These are phyloP conservation scores for Apiospora hydei DNA, from an alignment of 2,329 filamentous ascomycete species.

Conservation along the genomic window DNA sequence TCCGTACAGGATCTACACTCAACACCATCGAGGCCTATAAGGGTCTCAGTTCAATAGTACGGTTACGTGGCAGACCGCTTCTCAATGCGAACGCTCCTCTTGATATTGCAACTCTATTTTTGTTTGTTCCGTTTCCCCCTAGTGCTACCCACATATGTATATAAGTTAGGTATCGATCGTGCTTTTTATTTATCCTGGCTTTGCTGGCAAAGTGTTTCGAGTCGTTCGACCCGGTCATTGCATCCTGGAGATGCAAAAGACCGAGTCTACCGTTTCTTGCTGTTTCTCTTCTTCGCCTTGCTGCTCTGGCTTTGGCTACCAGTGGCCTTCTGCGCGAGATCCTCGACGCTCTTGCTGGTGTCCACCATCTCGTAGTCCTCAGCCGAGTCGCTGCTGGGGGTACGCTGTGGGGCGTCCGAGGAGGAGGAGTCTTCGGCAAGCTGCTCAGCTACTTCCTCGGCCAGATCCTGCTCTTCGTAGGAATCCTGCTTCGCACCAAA, in stretches of 20 bases:
- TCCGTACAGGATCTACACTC: neutral
- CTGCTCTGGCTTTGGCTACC: constrained; percentile 52
- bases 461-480: constrained; percentile 43
- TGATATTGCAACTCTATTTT: neutral
- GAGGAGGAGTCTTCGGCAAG: constrained; percentile 54
- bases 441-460: constrained; percentile 47
- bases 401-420: constrained; percentile 56
- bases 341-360: constrained; percentile 60
- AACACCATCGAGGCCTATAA: neutral
- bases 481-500: constrained; percentile 46
- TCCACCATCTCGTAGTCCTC: constrained; percentile 71
- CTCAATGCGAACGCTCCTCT: neutral
- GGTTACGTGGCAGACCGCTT: constrained; percentile 1
- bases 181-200: constrained; percentile 7
- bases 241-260: neutral
- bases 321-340: constrained; percentile 59
- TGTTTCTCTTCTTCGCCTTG: constrained; percentile 61
- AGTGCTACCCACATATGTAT: neutral
- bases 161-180: neutral
- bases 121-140: neutral
- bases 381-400: constrained; percentile 64
- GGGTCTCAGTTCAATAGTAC: neutral
- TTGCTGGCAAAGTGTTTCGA: neutral
- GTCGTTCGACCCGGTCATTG: neutral
- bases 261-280: constrained; percentile 57